Evolutionary conservation across 1,139 yeast species (phyloP).

Genomic region (Pichia sp.): DNA sequence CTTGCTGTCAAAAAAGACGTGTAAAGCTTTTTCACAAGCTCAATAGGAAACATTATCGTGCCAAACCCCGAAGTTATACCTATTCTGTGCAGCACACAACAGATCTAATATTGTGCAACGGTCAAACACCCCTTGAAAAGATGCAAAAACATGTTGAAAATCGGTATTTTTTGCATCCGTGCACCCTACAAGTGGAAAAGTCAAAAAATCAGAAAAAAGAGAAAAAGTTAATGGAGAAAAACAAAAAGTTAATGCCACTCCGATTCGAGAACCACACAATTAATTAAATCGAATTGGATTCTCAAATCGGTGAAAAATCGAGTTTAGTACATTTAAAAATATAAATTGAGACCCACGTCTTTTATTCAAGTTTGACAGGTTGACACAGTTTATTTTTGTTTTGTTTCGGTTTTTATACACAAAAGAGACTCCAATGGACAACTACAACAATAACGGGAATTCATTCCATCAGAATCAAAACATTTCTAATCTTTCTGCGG

Average conservation of each 20-base stretch:
- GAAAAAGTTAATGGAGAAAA: too few species aligned
- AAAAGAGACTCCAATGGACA: not conserved
- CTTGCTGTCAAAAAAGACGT: constrained; percentile 5
- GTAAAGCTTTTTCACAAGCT: constrained; percentile 5
- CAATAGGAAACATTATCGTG: constrained; percentile 4
- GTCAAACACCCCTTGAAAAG: not conserved
- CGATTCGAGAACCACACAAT: too few species aligned
- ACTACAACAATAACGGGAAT: not conserved
- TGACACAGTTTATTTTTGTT: not conserved
- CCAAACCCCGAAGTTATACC: not conserved
- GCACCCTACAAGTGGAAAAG: not conserved
- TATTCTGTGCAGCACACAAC: not conserved
- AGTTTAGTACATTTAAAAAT: too few species aligned
- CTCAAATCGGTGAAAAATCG: too few species aligned
- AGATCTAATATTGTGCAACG: too few species aligned
- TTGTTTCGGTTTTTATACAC: not conserved
- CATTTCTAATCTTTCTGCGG: constrained; percentile 26
- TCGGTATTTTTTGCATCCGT: not conserved
- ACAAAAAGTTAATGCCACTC: too few species aligned
- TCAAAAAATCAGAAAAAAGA: too few species aligned
- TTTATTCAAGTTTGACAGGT: not conserved
- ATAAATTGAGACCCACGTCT: too few species aligned
- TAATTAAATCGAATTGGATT: too few species aligned
- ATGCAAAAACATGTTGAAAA: not conserved
- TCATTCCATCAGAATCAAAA: constrained; percentile 9